Base-by-base conservation (phyloP, 371 early-diverging fungal species). In the Apophysomyces variabilis region DNA sequence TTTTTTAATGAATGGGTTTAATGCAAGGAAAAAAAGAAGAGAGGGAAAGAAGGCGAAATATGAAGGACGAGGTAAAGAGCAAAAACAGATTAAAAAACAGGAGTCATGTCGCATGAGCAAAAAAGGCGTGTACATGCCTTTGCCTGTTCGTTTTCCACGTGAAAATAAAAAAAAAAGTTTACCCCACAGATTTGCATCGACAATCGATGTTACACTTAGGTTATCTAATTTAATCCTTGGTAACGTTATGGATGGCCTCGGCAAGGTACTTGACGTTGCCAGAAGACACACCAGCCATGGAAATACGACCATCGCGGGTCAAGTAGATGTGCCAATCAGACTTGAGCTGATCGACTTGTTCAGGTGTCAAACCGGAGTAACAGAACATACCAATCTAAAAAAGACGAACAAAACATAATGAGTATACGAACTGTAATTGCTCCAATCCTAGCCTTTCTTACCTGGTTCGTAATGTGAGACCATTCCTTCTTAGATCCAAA, bases 341-440 rank as follows among this genome's bases (percentile, higher is more conserved):
- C 69, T 87, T 89, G 74, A 99, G 79, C 66, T 90, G 83, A 74
- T 92, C 93, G 50, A 96, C 96, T 79, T 94, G 92, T 67, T 91
- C 93, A 44, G 96, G 91, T n/a, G 76, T 93, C 75, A 99, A 83
- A 36, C 99, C 99, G 50, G 98, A 93, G 87, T 84, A 99, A 86
- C 95, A 96, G 91, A 99, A 99, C 99, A 99, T 99, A 77, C 99
- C 99, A 71, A 99, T 99, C 86, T 67, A 61, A 26, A 32, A 21
- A 7, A 16, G n/a, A 3, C 3, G 32, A 26, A 41, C 41, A 41
- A 41, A 41, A 2, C 11, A 13, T 41, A 4, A 8, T 11, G 39
- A 16, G 16, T 44, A 39, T n/a, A 68, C 64, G 35, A 14, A 32
- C 7, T 37, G 44, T 18, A 37, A 8, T 38, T 38, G 21, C 36